phyloP scores from a whole-genome alignment of 2,329 filamentous ascomycete genomes.

The Alternaria conjuncta region DNA sequence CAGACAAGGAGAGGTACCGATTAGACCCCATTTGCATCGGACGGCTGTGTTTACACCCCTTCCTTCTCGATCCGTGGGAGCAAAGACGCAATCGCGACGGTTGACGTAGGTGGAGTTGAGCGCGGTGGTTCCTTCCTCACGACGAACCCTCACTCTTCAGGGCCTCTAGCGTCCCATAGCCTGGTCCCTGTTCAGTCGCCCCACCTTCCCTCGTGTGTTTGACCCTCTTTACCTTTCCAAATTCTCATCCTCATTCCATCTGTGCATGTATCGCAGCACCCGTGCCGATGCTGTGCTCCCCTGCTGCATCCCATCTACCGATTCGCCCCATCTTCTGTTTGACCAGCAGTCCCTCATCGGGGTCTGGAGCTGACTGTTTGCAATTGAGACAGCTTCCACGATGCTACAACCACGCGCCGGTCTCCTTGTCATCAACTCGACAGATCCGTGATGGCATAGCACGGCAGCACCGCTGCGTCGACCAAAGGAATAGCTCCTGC shows the following conservation, averaged over 20 bases:
- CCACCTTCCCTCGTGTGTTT: background rate
- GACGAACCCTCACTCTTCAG: background rate
- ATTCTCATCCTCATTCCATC: background rate
- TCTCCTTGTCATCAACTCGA: background rate
- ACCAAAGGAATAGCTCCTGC: background rate
- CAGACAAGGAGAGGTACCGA: constrained; percentile 24
- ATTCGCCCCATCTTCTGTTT: background rate
- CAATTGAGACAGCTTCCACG: background rate
- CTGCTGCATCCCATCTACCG: background rate
- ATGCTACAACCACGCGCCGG: background rate
- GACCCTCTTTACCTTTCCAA: background rate
- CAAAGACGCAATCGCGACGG: background rate
- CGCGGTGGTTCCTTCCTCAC: background rate
- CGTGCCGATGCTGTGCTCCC: constrained; percentile 1
- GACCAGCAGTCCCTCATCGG: background rate
- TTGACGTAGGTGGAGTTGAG: constrained; percentile 12
- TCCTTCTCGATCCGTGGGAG: constrained; percentile 3
- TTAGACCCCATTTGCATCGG: constrained; percentile 11
- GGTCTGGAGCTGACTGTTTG: background rate
- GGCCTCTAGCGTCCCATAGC: constrained; percentile 1
- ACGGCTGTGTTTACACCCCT: constrained; percentile 10
- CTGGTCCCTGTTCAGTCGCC: background rate
- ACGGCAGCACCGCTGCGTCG: background rate
- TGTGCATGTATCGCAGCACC: background rate
- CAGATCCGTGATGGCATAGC: background rate